Conservation (phyloP, 2,329 filamentous ascomycete species). For the Phoma herbarum region DNA sequence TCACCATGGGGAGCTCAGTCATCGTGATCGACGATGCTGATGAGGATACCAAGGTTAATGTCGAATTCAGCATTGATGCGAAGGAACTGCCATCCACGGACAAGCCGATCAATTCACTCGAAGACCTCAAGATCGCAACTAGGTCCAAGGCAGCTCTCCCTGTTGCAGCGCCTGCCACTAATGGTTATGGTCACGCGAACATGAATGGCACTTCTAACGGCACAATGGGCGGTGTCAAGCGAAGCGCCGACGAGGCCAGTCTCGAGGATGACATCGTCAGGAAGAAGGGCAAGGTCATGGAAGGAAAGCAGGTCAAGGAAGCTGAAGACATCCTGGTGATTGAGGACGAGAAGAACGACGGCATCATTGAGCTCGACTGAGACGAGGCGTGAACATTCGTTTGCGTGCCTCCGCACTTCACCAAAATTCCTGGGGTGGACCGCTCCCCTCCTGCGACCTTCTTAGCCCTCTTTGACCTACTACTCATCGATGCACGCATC, state of each 20-base stretch:
- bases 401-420: neutral
- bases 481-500: conserved; percentile 9
- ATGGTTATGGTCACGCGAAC: conserved; percentile 36
- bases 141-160: conserved; percentile 51
- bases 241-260: conserved; percentile 54
- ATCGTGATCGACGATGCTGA: conserved; percentile 86
- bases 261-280: conserved; percentile 47
- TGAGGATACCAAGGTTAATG: conserved; percentile 78
- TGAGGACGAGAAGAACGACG: conserved; percentile 45
- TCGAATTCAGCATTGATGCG: conserved; percentile 75
- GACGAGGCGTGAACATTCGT: neutral
- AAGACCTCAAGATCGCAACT: conserved; percentile 57
- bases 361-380: conserved; percentile 49
- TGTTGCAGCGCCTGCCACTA: conserved; percentile 37
- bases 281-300: conserved; percentile 54
- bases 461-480: neutral
- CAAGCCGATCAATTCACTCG: conserved; percentile 64
- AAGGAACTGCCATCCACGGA: conserved; percentile 56
- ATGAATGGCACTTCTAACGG: conserved; percentile 43
- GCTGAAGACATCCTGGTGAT: conserved; percentile 50
- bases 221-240: conserved; percentile 49
- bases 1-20: conserved; percentile 77
- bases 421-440: neutral
- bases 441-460: neutral
- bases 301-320: conserved; percentile 28